Evolutionary conservation across 208 protist species (phyloP).

Genomic region (Leishmania arabica): DNA sequence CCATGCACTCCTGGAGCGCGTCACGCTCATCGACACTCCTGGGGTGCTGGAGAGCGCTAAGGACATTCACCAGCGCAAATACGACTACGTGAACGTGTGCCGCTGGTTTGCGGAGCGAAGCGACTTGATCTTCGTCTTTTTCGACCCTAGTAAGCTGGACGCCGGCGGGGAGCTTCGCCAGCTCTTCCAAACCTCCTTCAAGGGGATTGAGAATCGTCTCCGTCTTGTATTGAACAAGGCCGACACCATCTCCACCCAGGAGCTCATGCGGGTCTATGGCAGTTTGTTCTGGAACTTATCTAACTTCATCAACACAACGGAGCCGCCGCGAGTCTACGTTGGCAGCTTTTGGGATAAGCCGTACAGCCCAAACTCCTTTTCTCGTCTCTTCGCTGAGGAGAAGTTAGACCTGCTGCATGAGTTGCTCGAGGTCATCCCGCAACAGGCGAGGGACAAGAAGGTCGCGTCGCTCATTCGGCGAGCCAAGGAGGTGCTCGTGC

Average conservation of each 20-base stretch:
- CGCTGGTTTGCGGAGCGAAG: conserved; percentile 81
- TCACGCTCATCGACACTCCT: conserved; percentile 80
- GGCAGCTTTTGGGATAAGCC: conserved; percentile 96
- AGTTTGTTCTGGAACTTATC: conserved; percentile 96
- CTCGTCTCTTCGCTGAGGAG: conserved; percentile 75
- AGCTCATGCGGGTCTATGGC: conserved; percentile 96
- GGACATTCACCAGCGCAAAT: conserved; percentile 56
- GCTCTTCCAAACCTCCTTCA: conserved; percentile 63
- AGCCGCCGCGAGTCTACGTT: conserved; percentile 96
- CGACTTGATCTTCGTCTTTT: conserved; percentile 83
- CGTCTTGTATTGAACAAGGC: conserved; percentile 97
- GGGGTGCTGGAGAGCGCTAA: conserved; percentile 74
- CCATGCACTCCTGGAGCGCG: conserved; percentile 82
- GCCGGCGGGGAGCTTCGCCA: conserved; percentile 66
- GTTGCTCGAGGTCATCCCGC: conserved; percentile 79
- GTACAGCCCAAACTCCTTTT: conserved; percentile 65
- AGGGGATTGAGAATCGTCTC: conserved; percentile 92
- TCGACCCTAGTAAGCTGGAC: conserved; percentile 81
- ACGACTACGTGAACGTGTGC: conserved; percentile 73
- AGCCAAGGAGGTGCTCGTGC: conserved; percentile 85
- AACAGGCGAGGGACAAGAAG: conserved; percentile 84
- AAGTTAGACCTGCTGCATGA: conserved; percentile 87
- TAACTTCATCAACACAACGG: conserved; percentile 92
- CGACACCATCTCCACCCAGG: conserved; percentile 89
- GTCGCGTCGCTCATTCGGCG: conserved; percentile 91